Evolutionary conservation across 345 rosid genomes (phyloP).

Genomic region (Brassica nigra): DNA sequence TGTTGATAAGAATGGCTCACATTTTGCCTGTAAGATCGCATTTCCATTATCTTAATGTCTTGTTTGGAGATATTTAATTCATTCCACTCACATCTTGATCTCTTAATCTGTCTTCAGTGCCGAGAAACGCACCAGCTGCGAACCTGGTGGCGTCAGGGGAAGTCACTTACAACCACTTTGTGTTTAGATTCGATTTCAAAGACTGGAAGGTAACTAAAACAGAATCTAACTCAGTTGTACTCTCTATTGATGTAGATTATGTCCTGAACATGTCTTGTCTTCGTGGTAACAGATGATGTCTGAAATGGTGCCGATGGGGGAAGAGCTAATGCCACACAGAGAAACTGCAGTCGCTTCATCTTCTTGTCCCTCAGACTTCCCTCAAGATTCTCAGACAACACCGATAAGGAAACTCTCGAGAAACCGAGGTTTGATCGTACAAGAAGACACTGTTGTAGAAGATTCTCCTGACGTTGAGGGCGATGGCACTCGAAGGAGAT

Average conservation of each 20-base stretch:
- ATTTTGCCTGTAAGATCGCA: conserved; percentile 65
- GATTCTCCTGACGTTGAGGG: conserved; percentile 56
- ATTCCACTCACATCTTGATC: not conserved
- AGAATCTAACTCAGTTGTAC: not conserved
- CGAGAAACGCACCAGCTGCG: conserved; percentile 81
- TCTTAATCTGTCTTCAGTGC: conserved; percentile 49
- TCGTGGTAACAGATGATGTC: conserved; percentile 53
- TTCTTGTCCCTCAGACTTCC: conserved; percentile 36
- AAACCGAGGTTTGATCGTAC: conserved; percentile 72
- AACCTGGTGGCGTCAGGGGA: conserved; percentile 56
- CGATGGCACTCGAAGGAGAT: conserved; percentile 44
- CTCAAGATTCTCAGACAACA: conserved; percentile 53
- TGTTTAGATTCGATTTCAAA: conserved; percentile 81
- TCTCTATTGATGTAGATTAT: not conserved
- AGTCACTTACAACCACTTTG: conserved; percentile 71
- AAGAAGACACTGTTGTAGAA: conserved; percentile 70
- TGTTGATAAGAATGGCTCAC: conserved; percentile 63
- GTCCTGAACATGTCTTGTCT: conserved; percentile 12
- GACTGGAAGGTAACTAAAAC: conserved; percentile 78
- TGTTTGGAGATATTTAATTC: not conserved
- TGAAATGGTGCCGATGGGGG: conserved; percentile 53
- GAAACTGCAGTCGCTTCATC: conserved; percentile 16
- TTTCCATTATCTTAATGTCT: not conserved
- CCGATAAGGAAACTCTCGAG: conserved; percentile 79
- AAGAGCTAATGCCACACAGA: conserved; percentile 78